Base-by-base conservation (phyloP, 352 stramenopile species). In the Phytophthora sp. region DNA sequence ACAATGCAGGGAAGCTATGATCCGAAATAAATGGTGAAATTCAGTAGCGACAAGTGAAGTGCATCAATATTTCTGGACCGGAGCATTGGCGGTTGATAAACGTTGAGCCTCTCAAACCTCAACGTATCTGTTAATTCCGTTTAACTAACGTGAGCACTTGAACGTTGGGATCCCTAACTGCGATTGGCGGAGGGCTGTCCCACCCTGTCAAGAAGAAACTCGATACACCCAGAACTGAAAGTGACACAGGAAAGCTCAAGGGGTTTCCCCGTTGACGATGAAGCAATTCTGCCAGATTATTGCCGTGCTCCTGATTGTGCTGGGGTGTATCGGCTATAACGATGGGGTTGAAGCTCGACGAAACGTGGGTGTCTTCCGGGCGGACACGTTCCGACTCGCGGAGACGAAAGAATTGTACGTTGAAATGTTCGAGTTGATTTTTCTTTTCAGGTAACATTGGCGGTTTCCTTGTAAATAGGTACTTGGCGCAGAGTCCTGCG, bases 401-500 rank as follows among this genome's bases (percentile, higher is more conserved):
- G 56, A 68, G 42, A 52, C 38, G 18, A 31, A 61, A 44, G 29
- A 55, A 15, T 53, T 62, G 66, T 74, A 24, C 30, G 57, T 44
- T 51, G 49, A 26, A 18, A 49, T 38, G 7, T 52, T 29, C 35
- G 39, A 13, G 11, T 29, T 16, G 11, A 18, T n/a, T 3, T 31
- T 30, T 49, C 4, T 24, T 5, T 54, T 53, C n/a, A 36, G 39
- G 20, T 62, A 15, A 31, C 42, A 45, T 23, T 36, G 20, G 20
- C 39, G 7, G n/a, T n/a, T n/a, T n/a, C n/a, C n/a, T n/a, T n/a
- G n/a, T n/a, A 35, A 15, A 38, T 46, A 71, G 62, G 16, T 75
- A 69, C 23, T 69, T 50, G 41, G 52, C 46, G 16, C 36, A 44
- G 18, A 73, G 57, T 57, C 21, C 69, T 30, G 81, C 75, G 18